phyloP scores from a whole-genome alignment of 768 basidiomycete species.

The Podaxis sp. region DNA sequence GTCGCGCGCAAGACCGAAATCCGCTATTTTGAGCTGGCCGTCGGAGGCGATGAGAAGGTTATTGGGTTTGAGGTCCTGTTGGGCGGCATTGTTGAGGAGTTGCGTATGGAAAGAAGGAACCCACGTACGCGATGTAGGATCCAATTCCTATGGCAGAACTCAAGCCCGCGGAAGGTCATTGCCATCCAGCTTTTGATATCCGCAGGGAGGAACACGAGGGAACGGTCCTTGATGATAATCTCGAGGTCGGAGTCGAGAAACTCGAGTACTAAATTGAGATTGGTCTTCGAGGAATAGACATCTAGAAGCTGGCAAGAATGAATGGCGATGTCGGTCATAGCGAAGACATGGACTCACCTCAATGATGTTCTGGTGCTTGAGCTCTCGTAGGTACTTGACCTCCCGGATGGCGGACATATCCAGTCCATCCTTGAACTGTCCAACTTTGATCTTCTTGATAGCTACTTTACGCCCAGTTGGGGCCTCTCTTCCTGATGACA shows the following conservation, averaged over 20 bases:
- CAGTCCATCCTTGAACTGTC: conserved; percentile 95
- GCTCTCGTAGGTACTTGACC: conserved; percentile 93
- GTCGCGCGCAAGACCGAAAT: conserved; percentile 98
- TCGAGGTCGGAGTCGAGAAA: conserved; percentile 96
- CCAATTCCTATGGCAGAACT: conserved; percentile 95
- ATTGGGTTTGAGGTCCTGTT: conserved; percentile 96
- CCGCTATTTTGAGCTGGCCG: conserved; percentile 94
- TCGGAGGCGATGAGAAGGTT: conserved; percentile 91
- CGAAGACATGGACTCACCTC: conserved; percentile 49
- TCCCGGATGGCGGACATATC: conserved; percentile 99
- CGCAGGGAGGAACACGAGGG: conserved; percentile 88
- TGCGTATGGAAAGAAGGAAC: background rate
- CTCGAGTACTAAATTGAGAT: conserved; percentile 95
- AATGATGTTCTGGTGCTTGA: conserved; percentile 93
- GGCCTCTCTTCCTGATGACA: conserved; percentile 62
- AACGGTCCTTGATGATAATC: conserved; percentile 92
- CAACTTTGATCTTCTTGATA: conserved; percentile 98
- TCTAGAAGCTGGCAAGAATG: conserved; percentile 71
- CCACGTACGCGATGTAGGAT: conserved; percentile 82
- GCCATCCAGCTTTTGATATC: conserved; percentile 99
- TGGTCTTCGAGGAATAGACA: conserved; percentile 95
- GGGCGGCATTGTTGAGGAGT: background rate
- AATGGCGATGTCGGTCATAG: background rate
- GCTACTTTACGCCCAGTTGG: conserved; percentile 83
- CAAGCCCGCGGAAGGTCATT: conserved; percentile 96